phyloP scores from a whole-genome alignment of 2,329 filamentous ascomycete genomes.

The Fusarium guadeloupense region DNA sequence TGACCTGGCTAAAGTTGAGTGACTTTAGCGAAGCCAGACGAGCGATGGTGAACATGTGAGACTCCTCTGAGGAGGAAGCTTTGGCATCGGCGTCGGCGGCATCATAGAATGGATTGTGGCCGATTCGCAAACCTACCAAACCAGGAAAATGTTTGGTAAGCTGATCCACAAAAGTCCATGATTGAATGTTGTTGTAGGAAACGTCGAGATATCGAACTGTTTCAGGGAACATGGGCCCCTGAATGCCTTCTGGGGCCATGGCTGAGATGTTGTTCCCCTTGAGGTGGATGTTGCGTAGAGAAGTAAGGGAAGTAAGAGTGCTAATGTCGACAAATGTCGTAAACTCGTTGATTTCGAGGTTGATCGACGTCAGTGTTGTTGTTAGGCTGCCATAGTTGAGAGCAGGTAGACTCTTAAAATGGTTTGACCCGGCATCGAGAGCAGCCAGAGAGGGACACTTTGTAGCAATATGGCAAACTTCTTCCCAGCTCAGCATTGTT shows the following conservation, averaged over 20 bases:
- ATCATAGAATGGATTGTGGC: conserved; percentile 86
- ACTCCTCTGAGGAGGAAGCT: conserved; percentile 73
- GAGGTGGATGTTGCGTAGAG: conserved; percentile 71
- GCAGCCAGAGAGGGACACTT: conserved; percentile 63
- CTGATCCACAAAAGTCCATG: conserved; percentile 78
- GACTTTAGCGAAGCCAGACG: conserved; percentile 73
- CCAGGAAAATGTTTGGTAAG: conserved; percentile 76
- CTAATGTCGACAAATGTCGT: conserved; percentile 65
- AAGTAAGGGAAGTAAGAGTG: conserved; percentile 60
- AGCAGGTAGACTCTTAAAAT: conserved; percentile 61
- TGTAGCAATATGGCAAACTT: conserved; percentile 64
- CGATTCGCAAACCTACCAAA: conserved; percentile 77
- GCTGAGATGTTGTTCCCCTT: conserved; percentile 77
- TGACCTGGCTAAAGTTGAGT: conserved; percentile 80
- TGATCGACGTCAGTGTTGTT: conserved; percentile 67
- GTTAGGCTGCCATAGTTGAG: conserved; percentile 54
- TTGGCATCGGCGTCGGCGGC: conserved; percentile 53
- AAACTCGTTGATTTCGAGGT: conserved; percentile 78
- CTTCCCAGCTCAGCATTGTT: conserved; percentile 71
- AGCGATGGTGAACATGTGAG: conserved; percentile 87
- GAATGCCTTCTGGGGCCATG: conserved; percentile 43
- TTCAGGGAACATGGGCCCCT: conserved; percentile 59
- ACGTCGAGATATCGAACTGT: conserved; percentile 74
- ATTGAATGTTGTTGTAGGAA: conserved; percentile 74
- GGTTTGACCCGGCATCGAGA: conserved; percentile 66